Conservation (phyloP, 805 yeast genomes). For the Candida arabinofermentans region DNA sequence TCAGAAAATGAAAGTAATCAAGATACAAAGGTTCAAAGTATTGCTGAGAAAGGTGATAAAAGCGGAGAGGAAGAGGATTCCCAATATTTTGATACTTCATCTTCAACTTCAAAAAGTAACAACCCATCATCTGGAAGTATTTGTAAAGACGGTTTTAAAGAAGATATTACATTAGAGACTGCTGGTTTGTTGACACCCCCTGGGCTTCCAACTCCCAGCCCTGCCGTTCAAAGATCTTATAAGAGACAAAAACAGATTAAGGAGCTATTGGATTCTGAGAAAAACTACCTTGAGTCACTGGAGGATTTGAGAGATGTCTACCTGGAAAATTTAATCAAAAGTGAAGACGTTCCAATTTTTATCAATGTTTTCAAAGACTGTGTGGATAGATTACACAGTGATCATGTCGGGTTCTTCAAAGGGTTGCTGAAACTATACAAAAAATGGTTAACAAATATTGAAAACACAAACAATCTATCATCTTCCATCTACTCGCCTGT, state of each 20-base stretch:
- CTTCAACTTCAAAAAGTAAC: too few relatives aligned
- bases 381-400: slow-evolving; percentile 27
- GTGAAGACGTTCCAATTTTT: slow-evolving; percentile 34
- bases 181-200: slow-evolving; percentile 10
- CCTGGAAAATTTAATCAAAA: slow-evolving; percentile 35
- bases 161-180: slow-evolving; percentile 9
- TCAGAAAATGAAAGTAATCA: not conserved
- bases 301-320: slow-evolving; percentile 41
- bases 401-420: slow-evolving; percentile 31
- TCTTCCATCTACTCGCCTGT: slow-evolving; percentile 20
- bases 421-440: slow-evolving; percentile 24
- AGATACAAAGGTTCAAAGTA: not conserved
- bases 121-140: too few relatives aligned
- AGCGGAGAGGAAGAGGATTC: slow-evolving; percentile 2
- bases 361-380: slow-evolving; percentile 27
- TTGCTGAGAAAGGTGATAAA: not conserved
- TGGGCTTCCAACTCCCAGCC: slow-evolving; percentile 5
- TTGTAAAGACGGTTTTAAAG: too few relatives aligned
- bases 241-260: slow-evolving; percentile 30
- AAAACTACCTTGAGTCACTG: slow-evolving; percentile 41
- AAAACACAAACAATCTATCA: slow-evolving; percentile 5
- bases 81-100: slow-evolving; percentile 11
- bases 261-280: slow-evolving; percentile 49
- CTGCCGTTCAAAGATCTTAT: slow-evolving; percentile 20
- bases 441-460: slow-evolving; percentile 13